A percentile compares a stretch with the other conserved stretches of the same genome.
Evolutionary conservation across 106 monocot genomes (phyloP).

Genomic region (Platanthera guangdongensis): DNA sequence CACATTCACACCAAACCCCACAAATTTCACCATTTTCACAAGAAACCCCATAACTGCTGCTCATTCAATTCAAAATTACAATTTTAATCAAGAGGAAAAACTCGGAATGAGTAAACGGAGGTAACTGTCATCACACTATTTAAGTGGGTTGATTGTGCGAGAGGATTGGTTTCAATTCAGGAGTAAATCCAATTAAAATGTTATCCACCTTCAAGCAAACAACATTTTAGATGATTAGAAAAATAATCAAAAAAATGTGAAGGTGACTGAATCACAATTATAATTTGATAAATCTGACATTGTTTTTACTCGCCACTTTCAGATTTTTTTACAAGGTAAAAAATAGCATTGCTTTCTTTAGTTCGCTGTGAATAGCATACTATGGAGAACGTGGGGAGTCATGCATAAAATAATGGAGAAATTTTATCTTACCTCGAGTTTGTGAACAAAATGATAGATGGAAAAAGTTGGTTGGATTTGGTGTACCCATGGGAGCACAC

Average conservation of each 20-base stretch:
- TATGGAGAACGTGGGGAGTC: neutral
- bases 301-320: neutral
- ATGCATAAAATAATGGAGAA: neutral
- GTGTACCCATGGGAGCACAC: neutral
- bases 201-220: neutral
- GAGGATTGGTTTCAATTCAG: neutral
- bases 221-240: neutral
- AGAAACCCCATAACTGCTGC: neutral
- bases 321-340: neutral
- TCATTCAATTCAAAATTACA: neutral
- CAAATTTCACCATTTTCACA: neutral
- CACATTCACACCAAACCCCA: neutral
- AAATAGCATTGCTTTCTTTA: neutral
- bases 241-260: neutral
- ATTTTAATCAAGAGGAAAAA: neutral
- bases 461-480: neutral
- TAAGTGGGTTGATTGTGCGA: neutral
- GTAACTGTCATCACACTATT: neutral
- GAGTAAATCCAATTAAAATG: neutral
- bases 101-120: neutral
- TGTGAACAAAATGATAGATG: neutral
- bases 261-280: no score
- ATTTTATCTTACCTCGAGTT: neutral
- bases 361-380: neutral
- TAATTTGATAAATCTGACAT: no score